Evolutionary conservation across 2,329 filamentous ascomycete genomes (phyloP).

Genomic region (Myriosclerotinia curreyana): DNA sequence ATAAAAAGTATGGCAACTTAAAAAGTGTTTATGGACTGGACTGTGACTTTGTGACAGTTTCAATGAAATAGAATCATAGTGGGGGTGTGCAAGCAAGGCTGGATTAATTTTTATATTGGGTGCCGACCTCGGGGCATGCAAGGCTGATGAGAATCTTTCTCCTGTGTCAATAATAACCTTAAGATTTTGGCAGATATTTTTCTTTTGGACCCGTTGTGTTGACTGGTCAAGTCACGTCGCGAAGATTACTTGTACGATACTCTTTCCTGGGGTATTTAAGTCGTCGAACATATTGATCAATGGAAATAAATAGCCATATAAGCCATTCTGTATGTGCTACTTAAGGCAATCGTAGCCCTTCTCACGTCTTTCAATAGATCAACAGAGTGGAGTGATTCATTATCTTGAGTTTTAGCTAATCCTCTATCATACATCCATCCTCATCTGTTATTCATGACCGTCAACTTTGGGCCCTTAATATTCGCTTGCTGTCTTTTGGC

Average conservation of each 20-base stretch:
- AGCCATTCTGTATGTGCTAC: background rate
- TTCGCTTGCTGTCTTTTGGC: conserved; percentile 66
- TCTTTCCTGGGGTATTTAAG: too few species aligned
- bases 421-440: conserved; percentile 18
- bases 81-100: conserved; percentile 5
- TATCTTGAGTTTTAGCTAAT: conserved; percentile 1
- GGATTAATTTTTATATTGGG: conserved; percentile 14
- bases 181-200: background rate
- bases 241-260: background rate
- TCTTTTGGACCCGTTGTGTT: background rate
- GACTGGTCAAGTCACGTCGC: background rate
- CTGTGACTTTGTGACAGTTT: background rate
- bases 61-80: conserved; percentile 9
- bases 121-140: conserved; percentile 18
- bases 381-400: conserved; percentile 15
- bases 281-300: background rate
- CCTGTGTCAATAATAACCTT: background rate
- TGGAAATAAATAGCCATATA: background rate
- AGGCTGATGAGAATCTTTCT: conserved; percentile 13
- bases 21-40: background rate
- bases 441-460: background rate
- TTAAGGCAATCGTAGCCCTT: background rate
- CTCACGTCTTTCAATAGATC: background rate
- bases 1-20: background rate
- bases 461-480: conserved; percentile 22